phyloP scores from a whole-genome alignment of 768 basidiomycete species.

The Tylopilus plumbeoviolaceoides region DNA sequence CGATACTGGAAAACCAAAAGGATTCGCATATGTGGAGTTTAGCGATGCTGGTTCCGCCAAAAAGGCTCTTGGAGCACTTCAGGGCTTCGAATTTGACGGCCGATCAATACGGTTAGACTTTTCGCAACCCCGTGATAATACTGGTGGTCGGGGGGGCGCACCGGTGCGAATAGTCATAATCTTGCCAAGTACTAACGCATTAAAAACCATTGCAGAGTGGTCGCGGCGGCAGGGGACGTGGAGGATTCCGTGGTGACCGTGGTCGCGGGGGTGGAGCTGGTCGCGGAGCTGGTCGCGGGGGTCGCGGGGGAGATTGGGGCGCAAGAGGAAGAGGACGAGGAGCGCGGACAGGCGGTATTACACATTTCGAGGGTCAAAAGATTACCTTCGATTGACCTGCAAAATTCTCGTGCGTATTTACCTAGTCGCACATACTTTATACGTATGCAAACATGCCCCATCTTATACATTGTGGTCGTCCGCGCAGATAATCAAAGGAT shows the following conservation, averaged over 20 bases:
- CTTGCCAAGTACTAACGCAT: not conserved
- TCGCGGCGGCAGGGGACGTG: conserved; percentile 32
- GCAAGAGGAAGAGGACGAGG: conserved; percentile 37
- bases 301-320: conserved; percentile 37
- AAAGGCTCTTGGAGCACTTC: conserved; percentile 68
- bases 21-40: conserved; percentile 97
- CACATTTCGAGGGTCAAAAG: conserved; percentile 50
- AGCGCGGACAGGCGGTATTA: conserved; percentile 51
- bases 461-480: not conserved
- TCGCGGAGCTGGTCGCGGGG: conserved; percentile 40
- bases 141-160: conserved; percentile 49
- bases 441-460: not conserved
- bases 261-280: conserved; percentile 36
- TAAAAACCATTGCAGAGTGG: conserved; percentile 20
- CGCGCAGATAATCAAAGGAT: not conserved
- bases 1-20: conserved; percentile 87
- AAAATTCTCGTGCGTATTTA: not conserved
- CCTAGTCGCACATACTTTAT: not conserved
- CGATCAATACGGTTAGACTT: conserved; percentile 80
- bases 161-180: conserved; percentile 33
- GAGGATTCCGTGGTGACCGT: conserved; percentile 26
- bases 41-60: conserved; percentile 74
- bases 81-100: conserved; percentile 77
- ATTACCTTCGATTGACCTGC: conserved; percentile 38
- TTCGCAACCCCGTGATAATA: conserved; percentile 72